Base-by-base conservation (phyloP, 345 rosid genomes). In the Eucalyptus regnans region DNA sequence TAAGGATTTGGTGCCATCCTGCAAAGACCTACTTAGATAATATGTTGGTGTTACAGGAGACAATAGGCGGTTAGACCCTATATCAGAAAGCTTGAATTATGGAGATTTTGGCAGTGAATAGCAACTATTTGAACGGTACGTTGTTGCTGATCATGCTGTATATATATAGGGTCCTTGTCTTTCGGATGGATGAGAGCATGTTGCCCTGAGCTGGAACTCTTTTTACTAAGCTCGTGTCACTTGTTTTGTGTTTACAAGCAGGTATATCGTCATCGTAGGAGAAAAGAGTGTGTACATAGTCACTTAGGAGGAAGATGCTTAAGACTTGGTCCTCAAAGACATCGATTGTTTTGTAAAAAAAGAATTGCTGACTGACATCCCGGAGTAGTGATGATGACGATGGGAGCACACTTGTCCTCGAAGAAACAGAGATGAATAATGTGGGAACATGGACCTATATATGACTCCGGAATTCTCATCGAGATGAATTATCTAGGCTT, bases 71-170 rank as follows among this genome's bases (percentile, higher is more conserved):
- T 91, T 96, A 94, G 98, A 96, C 87, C 93, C 97, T 71, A 96
- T 97, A 92, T 95, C 97, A 50, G 99, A 97, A 95, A 95, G 98
- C 90, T 91, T 96, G 93, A 96, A 95, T 93, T 96, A 94, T 90
- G 98, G 96, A 48, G 95, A 93, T 76, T 93, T 95, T 88, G 95
- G 96, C 89, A 96, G 95, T 91, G 95, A 95, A 90, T 96, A 95
- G 91, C 23, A 85, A 81, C 76, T 92, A 89, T 54, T 88, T 88
- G 46, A 50, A 12, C 13, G 90, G 90, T 89, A 86, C 1, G 71
- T 51, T n/a, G 62, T n/a, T 50, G 29, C 51, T 87, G 88, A 33
- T 87, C 46, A 29, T 50, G 44, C 85, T 68, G 68, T 33, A 8
- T 50, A 12, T 33, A 8, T 50, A 12, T 46, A 22, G 20, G n/a